Evolutionary conservation across 2,329 filamentous ascomycete genomes (phyloP).

Genomic region (Paracorniculantispora psalliotae): DNA sequence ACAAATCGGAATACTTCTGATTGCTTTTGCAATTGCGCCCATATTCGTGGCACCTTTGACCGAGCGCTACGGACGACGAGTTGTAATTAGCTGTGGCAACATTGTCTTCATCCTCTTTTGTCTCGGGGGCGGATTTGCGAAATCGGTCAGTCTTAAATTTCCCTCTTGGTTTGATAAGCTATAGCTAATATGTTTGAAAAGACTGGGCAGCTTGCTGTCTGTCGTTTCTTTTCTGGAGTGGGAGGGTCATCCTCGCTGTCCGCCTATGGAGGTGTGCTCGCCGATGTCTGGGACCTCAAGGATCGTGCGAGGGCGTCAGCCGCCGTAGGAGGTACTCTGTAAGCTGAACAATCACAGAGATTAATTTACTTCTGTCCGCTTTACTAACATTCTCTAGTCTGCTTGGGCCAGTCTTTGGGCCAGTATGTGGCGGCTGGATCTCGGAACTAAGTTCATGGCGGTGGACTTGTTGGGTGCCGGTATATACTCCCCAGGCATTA

Average conservation of each 20-base stretch:
- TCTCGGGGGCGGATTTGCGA: neutral
- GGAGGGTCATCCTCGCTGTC: conserved; percentile 3
- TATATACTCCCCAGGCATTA: neutral
- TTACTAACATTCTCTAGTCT: neutral
- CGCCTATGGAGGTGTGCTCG: conserved; percentile 3
- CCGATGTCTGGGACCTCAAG: conserved; percentile 5
- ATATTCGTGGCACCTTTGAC: conserved; percentile 8
- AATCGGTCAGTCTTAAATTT: neutral
- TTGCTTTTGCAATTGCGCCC: conserved; percentile 1
- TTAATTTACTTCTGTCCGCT: no score
- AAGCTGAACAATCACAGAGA: neutral
- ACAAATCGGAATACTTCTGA: conserved; percentile 5
- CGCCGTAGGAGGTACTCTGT: neutral
- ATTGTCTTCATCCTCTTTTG: conserved; percentile 3
- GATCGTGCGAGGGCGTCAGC: conserved; percentile 5
- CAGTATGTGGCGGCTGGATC: conserved; percentile 10
- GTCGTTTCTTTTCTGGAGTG: conserved; percentile 3
- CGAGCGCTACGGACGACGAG: conserved; percentile 7
- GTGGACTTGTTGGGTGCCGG: conserved; percentile 12
- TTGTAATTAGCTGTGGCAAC: conserved; percentile 2
- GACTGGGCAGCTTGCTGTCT: neutral
- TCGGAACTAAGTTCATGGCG: conserved; percentile 8
- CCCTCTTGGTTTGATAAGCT: no score
- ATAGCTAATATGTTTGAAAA: no score
- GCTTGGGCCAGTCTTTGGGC: conserved; percentile 7